These are phyloP conservation scores for Millerago galiae DNA, from an alignment of 805 yeast genomes.

Conservation along the genomic window DNA sequence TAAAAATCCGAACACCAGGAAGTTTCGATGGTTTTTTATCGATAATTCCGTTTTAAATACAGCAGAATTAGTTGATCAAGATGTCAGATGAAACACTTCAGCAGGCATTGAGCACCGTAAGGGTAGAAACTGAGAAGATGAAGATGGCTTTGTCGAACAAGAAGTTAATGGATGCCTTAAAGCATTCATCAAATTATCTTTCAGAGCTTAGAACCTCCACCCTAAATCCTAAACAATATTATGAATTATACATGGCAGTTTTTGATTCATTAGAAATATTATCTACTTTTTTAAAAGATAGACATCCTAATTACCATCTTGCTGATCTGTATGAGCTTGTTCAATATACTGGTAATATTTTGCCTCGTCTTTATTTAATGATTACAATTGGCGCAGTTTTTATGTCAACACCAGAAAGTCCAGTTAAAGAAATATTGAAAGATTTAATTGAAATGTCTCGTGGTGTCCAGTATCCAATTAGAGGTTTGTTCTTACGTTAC, in stretches of 20 bases:
- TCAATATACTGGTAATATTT: constrained; percentile 89
- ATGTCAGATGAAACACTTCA: constrained; percentile 6
- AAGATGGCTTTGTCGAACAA: constrained; percentile 23
- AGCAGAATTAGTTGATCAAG: not conserved
- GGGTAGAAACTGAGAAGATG: constrained; percentile 6
- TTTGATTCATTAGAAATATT: constrained; percentile 76
- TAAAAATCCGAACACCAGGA: no score
- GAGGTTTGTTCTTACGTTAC: constrained; percentile 87
- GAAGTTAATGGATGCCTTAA: constrained; percentile 78
- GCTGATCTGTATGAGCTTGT: constrained; percentile 92
- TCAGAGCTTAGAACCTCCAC: constrained; percentile 73
- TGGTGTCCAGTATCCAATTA: constrained; percentile 91
- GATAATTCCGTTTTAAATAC: not conserved
- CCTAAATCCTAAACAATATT: constrained; percentile 85
- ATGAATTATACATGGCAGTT: constrained; percentile 78
- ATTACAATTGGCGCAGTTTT: constrained; percentile 90
- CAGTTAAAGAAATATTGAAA: constrained; percentile 78
- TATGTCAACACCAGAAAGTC: constrained; percentile 71
- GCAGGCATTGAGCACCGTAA: constrained; percentile 6
- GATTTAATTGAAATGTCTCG: constrained; percentile 98
- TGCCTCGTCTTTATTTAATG: constrained; percentile 91
- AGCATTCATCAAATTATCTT: constrained; percentile 77
- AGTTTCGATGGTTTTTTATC: not conserved
- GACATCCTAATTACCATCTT: constrained; percentile 64
- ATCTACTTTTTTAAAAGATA: constrained; percentile 55